phyloP scores from a whole-genome alignment of 192 early-diverging fungal species.

The Coemansia sp. region DNA sequence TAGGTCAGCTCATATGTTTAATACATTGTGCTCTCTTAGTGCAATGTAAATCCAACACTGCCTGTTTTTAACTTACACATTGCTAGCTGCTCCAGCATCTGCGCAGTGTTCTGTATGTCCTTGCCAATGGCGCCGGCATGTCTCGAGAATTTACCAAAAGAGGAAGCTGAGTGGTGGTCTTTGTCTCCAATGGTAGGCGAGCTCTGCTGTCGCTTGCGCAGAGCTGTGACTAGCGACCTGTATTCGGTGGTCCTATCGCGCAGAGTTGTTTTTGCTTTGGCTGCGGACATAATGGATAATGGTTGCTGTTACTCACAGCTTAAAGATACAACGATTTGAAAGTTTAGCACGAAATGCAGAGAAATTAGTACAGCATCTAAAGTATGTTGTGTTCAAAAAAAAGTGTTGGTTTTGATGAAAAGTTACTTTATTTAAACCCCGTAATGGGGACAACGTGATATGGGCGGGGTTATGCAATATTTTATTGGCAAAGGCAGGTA shows the following conservation, averaged over 20 bases:
- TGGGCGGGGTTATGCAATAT: no score
- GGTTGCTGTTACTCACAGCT: slow-evolving; percentile 1
- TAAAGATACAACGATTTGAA: background rate
- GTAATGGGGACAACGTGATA: no score
- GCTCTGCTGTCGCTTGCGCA: slow-evolving; percentile 54
- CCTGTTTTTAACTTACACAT: slow-evolving; percentile 50
- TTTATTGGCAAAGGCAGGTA: no score
- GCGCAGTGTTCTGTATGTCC: slow-evolving; percentile 83
- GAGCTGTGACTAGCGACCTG: slow-evolving; percentile 72
- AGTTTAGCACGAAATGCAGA: slow-evolving; percentile 1
- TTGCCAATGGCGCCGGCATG: slow-evolving; percentile 81
- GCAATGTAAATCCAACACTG: background rate
- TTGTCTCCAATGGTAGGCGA: slow-evolving; percentile 16
- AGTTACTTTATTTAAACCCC: no score
- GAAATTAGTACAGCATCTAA: background rate
- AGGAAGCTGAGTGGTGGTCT: slow-evolving; percentile 29
- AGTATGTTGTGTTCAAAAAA: no score
- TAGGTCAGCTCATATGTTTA: background rate
- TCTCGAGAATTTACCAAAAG: slow-evolving; percentile 75
- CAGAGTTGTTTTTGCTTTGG: slow-evolving; percentile 38
- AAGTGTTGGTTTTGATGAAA: no score
- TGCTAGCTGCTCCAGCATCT: slow-evolving; percentile 83
- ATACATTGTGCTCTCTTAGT: background rate
- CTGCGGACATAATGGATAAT: slow-evolving; percentile 16
- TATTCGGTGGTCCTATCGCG: slow-evolving; percentile 85